Evolutionary conservation across 352 stramenopile genomes (phyloP), one percentile per base, ranked within the genome.

Genomic region (Phytophthora palmivora): DNA sequence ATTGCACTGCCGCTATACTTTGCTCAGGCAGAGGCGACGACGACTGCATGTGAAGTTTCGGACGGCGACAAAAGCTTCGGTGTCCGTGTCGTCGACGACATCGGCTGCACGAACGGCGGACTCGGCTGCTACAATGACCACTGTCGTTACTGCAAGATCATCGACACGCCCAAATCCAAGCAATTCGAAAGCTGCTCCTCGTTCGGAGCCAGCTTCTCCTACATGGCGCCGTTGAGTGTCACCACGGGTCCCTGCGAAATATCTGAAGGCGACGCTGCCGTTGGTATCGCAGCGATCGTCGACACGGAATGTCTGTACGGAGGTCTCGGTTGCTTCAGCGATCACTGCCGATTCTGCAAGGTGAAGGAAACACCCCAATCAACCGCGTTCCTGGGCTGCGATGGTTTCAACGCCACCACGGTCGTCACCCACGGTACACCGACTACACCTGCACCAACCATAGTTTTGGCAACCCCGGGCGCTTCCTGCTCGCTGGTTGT

Each of bases 341-440:
- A 74, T 19, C 52, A 70, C 54, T 84, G 74, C 15, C 74, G 72
- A 22, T 84, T 77, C 51, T 86, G 76, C 52, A 77, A 75, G 33
- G 41, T 49, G 4, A 54, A 54, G 6, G 53, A 71, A 28, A 82
- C 74, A 0, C 43, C 48, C 0, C 44, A 80, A 37, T 84, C 76
- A 4, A 55, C 58, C 2, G 51, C 63, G 2, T 61, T 73, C 41
- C 5, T 51, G 34, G 50, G 50, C 28, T 77, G 64, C 34, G 24
- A 34, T 1, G 47, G 50, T 39, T 53, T 68, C 19, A 54, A 69
- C 34, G 11, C 41, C 0, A 46, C 50, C 11, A 58, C 68, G 0
- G 44, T 67, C 10, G 38, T 50, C 24, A 63, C 69, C 36, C 19
- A 49, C 14, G 41, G 33, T n/a, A 58, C 58, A 8, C 15, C 36